Evolutionary conservation across 75 land plant genomes (phyloP).

Genomic region (Sequoiadendron giganteum): DNA sequence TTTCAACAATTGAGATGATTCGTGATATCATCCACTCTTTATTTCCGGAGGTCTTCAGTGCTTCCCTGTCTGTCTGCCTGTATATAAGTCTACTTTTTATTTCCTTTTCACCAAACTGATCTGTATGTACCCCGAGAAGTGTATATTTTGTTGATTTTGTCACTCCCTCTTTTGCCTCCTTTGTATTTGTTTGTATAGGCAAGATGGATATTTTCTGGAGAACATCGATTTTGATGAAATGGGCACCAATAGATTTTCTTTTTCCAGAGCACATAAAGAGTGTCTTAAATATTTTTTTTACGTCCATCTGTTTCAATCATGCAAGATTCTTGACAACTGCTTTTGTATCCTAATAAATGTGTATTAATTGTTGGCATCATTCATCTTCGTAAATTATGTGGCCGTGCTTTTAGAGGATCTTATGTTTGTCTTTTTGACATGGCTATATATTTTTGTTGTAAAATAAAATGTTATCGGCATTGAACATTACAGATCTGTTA

Average conservation of each 20-base stretch:
- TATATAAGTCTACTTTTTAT: background rate
- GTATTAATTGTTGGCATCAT: background rate
- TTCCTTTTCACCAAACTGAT: background rate
- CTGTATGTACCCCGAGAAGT: background rate
- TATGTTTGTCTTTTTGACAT: background rate
- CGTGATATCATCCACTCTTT: background rate
- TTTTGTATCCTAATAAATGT: background rate
- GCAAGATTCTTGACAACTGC: background rate
- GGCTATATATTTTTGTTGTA: background rate
- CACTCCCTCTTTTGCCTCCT: background rate
- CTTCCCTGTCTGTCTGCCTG: background rate
- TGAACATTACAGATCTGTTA: background rate
- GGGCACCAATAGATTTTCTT: background rate
- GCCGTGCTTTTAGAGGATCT: background rate
- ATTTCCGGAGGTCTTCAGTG: background rate
- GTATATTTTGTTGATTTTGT: background rate
- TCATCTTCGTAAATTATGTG: background rate
- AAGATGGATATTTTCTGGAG: slow-evolving; percentile 1
- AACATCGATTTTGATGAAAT: background rate
- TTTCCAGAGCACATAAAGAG: background rate
- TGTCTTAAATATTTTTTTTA: background rate
- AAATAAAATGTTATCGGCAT: background rate
- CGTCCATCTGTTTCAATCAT: background rate
- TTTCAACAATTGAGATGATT: background rate
- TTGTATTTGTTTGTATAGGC: background rate